phyloP scores from a whole-genome alignment of 106 monocot genomes.

The Cymbidium sinense region DNA sequence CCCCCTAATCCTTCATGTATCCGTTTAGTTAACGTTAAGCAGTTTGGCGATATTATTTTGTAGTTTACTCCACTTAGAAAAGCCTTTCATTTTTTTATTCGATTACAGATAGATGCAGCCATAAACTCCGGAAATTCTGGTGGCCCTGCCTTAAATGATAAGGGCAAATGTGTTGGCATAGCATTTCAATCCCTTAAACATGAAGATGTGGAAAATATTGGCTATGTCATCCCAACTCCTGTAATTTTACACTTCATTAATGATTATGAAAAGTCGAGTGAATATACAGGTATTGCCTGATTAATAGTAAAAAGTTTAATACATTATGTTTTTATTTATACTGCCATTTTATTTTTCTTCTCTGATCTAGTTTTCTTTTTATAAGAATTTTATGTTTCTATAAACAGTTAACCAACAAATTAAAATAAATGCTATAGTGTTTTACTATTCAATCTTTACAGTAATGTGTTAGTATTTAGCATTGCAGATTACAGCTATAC shows the following conservation, averaged over 20 bases:
- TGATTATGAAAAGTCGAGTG: conserved; percentile 91
- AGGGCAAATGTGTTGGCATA: conserved; percentile 97
- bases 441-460: neutral
- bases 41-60: neutral
- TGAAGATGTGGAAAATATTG: conserved; percentile 99
- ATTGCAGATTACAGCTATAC: neutral
- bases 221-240: conserved; percentile 97
- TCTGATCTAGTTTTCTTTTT: neutral
- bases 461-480: neutral
- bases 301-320: neutral
- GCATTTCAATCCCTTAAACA: conserved; percentile 98
- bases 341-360: neutral
- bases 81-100: neutral
- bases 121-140: conserved; percentile 99
- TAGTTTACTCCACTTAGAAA: neutral
- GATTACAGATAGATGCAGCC: conserved; percentile 90
- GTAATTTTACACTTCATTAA: conserved; percentile 92
- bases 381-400: neutral
- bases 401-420: neutral
- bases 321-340: neutral
- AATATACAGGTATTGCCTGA: conserved; percentile 70
- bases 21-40: neutral
- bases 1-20: neutral
- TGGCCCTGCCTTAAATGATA: conserved; percentile 97
- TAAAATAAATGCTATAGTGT: neutral